Evolutionary conservation across 352 stramenopile species (phyloP), one percentile per base, ranked within the genome.

Genomic region (Aphanomyces invadans): DNA sequence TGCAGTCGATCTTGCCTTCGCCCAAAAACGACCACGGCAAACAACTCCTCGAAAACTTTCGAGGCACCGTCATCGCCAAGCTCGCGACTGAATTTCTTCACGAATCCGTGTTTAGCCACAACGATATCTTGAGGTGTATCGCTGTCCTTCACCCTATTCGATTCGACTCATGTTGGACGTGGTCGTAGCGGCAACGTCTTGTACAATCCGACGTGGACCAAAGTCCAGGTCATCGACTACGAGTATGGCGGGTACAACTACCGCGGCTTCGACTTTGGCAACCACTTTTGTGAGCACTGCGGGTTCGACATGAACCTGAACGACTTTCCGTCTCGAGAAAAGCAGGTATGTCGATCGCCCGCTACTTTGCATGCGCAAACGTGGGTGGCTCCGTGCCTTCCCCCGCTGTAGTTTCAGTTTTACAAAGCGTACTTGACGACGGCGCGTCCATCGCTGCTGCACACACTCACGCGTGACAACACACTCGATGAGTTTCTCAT

Each of bases 201-300:
- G 51, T 77, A 90, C 73, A 88, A 83, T 69, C 76, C 84, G 32
- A 67, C 71, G 39, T 91, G 86, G 79, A 74, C 86, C 66, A 85
- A 86, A 38, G 85, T 97, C 51, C 88, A 93, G 75, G 89, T 98
- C 70, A 97, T 98, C 69, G 92, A 98, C 77, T 98, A 96, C 75
- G 92, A 98, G 76, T 98, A 98, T 72, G 90, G 87, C 31, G 42
- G 52, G 36, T 72, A 66, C 69, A 98, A 97, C 76, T 96, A 85
- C 69, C 89, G 90, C 12, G 92, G 74, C 19, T 98, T 97, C 68
- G 92, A 98, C 77, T 92, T 98, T 71, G 92, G 87, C 56, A 98
- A 98, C 74, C 91, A 98, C 68, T 98, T 97, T 70, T 97, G 86
- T 67, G 89, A 97, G 76, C 88, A 97, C 76, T 95, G 87, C 61